These are phyloP conservation scores for Rosa chinensis DNA, from an alignment of 306 rosid species.

Conservation along the genomic window DNA sequence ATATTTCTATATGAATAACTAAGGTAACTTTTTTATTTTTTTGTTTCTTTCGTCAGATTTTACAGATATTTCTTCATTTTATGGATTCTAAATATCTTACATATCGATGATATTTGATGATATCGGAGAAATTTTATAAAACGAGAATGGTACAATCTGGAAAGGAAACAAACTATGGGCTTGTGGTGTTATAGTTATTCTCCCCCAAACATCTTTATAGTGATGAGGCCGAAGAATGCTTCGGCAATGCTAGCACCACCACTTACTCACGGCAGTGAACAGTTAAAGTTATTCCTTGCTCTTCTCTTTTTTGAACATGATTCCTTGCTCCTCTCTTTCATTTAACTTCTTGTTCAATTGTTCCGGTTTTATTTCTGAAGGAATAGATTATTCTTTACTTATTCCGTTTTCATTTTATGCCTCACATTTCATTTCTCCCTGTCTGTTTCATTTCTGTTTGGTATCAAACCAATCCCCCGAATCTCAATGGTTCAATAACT, in stretches of 20 bases:
- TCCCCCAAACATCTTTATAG: not conserved
- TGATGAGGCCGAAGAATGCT: not conserved
- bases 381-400: not conserved
- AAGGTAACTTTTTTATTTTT: too few relatives aligned
- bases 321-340: too few relatives aligned
- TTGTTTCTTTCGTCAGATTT: too few relatives aligned
- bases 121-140: not conserved
- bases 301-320: too few relatives aligned
- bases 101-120: too few relatives aligned
- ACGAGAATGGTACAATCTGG: not conserved
- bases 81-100: too few relatives aligned
- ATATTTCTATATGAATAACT: too few relatives aligned
- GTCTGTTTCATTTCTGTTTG: not conserved
- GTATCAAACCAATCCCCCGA: not conserved
- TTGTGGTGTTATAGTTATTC: not conserved
- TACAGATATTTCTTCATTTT: too few relatives aligned
- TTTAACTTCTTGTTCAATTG: not conserved
- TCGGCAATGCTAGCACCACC: not conserved
- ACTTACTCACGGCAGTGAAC: not conserved
- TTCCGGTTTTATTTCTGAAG: not conserved
- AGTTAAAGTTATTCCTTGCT: not conserved
- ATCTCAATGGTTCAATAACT: not conserved
- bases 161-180: not conserved
- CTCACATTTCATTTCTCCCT: not conserved
- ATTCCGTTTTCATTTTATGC: not conserved